These are phyloP conservation scores for Emmonsia crescens DNA, from an alignment of 2,329 filamentous ascomycete species.

Conservation along the genomic window DNA sequence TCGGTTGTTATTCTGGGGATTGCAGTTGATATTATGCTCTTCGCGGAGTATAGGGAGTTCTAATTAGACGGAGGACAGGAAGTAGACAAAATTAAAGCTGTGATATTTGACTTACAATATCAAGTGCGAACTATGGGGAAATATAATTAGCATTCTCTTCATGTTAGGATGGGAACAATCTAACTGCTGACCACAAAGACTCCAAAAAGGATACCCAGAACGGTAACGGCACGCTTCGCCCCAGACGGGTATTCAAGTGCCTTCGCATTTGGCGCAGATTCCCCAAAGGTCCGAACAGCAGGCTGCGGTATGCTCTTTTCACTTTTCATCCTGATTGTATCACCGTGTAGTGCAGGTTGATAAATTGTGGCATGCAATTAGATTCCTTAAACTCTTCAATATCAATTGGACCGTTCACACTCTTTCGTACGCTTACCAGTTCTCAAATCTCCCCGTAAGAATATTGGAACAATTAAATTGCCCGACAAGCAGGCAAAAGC, in stretches of 20 bases:
- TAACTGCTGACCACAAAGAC: not conserved
- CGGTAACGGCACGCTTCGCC: not conserved
- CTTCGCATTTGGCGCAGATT: not conserved
- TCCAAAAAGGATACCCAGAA: not conserved
- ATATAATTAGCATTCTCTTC: not conserved
- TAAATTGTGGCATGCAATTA: not conserved
- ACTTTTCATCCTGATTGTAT: not conserved
- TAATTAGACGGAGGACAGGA: not conserved
- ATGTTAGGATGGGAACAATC: not conserved
- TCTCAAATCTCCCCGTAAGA: not conserved
- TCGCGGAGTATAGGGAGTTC: not conserved
- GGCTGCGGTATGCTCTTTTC: not conserved
- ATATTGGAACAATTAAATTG: not conserved
- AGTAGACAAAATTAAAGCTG: not conserved
- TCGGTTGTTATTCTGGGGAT: constrained; percentile 1
- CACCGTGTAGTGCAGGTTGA: not conserved
- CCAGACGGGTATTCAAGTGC: not conserved
- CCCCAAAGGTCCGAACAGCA: not conserved
- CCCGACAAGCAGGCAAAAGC: not conserved
- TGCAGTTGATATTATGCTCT: constrained; percentile 1
- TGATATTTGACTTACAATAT: not conserved
- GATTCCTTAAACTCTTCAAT: not conserved
- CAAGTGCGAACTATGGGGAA: not conserved
- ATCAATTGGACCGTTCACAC: not conserved
- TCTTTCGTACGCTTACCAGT: not conserved